Conservation (phyloP, 768 basidiomycete genomes). For the Hericium rajendrae region DNA sequence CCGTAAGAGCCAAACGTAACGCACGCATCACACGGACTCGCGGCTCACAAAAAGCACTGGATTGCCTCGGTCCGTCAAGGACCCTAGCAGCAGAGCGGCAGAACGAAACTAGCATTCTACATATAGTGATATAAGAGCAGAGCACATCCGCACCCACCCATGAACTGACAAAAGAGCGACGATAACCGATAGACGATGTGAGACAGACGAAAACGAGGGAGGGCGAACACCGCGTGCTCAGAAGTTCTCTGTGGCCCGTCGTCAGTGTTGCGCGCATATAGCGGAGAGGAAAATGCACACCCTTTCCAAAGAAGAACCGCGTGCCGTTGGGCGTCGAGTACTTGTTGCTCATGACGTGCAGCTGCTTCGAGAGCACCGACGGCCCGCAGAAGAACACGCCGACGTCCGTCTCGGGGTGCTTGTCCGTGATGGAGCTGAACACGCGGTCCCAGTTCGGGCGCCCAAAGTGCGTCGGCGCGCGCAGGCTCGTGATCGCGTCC, state of each 20-base stretch:
- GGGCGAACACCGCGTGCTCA: neutral
- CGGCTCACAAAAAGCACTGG: too few relatives aligned
- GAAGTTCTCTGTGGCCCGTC: constrained; percentile 14
- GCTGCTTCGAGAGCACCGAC: constrained; percentile 50
- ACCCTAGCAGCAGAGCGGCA: neutral
- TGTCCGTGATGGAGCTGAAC: constrained; percentile 64
- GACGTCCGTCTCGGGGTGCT: constrained; percentile 82
- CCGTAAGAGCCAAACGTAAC: too few relatives aligned
- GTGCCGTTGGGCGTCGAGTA: constrained; percentile 73
- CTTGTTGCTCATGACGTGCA: constrained; percentile 79
- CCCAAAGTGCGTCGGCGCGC: constrained; percentile 90
- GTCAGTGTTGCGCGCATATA: neutral
- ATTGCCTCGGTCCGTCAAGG: neutral
- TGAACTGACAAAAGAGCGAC: neutral
- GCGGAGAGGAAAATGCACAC: constrained; percentile 27
- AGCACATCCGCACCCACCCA: neutral
- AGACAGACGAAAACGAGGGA: neutral
- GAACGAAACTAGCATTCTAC: neutral
- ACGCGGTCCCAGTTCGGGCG: constrained; percentile 80
- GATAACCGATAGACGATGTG: neutral
- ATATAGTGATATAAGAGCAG: neutral
- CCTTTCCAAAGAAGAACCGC: constrained; percentile 87
- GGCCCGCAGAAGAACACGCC: constrained; percentile 95
- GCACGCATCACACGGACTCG: too few relatives aligned
- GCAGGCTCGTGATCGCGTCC: constrained; percentile 82